Evolutionary conservation across 75 land plant genomes (phyloP), one percentile per base, ranked within the genome.

Genomic region (Azolla pinnata): DNA sequence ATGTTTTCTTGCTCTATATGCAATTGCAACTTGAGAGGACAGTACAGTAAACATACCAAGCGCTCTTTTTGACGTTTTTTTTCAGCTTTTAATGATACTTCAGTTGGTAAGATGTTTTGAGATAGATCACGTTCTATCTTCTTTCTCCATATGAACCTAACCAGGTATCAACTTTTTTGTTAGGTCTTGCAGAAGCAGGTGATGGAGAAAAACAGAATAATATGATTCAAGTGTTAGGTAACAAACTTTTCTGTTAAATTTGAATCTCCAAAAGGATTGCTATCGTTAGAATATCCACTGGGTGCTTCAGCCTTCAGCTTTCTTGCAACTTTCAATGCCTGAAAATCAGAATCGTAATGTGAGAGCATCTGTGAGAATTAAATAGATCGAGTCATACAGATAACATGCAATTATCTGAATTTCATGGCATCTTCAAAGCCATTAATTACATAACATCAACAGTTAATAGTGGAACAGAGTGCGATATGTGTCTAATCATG

Each of bases 221-320:
- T n/a, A n/a, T n/a, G n/a, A n/a, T n/a, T n/a, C n/a, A n/a, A n/a
- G n/a, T n/a, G n/a, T n/a, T n/a, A n/a, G n/a, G 20, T 2, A 34
- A 57, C 79, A 69, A 59, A 85, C 95, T 67, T 83, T 50, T 95
- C 99, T 28, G 79, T 90, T 29, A 95, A 75, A 45, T 86, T 95
- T 2, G 91, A 73, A 59, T 95, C 99, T 7, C 97, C 91, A 67
- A 95, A 95, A 14, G 99, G 99, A 70, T 95, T 90, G 2, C 97
- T 83, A 65, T 95, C 99, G 54, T 95, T 95, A 0, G 97, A 89
- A 56, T 95, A 95, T 4, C 97, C 99, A 2, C 88, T 81, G 4
- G 91, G 88, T 4, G 69, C 76, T 46, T 81, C 72, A 18, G 87
- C 40, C 60, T 86, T 95, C 56, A 95, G 50, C 57, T 90, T 88